phyloP scores from a whole-genome alignment of 2,329 filamentous ascomycete genomes.

The Fusarium poae region DNA sequence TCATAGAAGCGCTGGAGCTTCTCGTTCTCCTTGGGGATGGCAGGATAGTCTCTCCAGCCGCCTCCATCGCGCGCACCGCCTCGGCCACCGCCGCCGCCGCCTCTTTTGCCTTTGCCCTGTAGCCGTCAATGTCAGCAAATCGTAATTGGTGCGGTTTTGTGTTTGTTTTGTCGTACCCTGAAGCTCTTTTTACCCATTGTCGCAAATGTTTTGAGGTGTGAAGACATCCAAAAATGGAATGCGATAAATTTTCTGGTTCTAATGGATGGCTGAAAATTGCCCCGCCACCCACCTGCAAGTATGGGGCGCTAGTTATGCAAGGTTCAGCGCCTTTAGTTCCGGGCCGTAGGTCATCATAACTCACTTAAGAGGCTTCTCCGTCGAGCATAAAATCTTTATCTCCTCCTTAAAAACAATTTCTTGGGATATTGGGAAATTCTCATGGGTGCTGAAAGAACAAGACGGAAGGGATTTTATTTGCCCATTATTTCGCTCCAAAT shows the following conservation, averaged over 20 bases:
- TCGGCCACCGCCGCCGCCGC: conserved; percentile 55
- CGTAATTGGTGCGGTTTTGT: conserved; percentile 24
- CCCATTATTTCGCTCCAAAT: neutral
- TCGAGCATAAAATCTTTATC: neutral
- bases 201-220: conserved; percentile 45
- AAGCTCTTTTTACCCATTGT: conserved; percentile 57
- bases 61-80: conserved; percentile 42
- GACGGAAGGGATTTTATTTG: neutral
- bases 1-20: conserved; percentile 91
- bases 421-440: neutral
- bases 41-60: conserved; percentile 55
- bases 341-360: no score
- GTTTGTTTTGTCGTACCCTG: conserved; percentile 47
- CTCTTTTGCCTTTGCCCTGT: conserved; percentile 56
- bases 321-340: conserved; percentile 2
- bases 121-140: conserved; percentile 34
- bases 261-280: conserved; percentile 31
- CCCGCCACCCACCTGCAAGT: conserved; percentile 41
- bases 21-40: conserved; percentile 81
- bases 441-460: neutral
- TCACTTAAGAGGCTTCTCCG: neutral
- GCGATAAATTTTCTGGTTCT: conserved; percentile 48
- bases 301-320: conserved; percentile 39
- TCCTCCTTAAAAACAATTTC: neutral
- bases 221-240: conserved; percentile 28